Base-by-base conservation (phyloP, 176 grass and related monocot genomes). In the Guadua angustifolia region DNA sequence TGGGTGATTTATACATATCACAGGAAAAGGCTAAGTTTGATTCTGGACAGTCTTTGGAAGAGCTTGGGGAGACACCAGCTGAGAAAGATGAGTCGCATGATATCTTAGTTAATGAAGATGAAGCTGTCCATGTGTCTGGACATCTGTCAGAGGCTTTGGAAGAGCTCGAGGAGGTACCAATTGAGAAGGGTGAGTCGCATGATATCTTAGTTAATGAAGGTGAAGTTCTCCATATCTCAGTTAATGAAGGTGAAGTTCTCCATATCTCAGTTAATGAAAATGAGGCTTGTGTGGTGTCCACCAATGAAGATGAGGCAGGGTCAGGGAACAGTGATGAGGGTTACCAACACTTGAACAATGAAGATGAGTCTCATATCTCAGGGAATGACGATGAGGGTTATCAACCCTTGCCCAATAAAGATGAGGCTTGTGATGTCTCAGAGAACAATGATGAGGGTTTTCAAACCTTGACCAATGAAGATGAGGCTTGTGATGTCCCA, bases 1-100 rank as follows among this genome's bases (percentile, higher is more conserved):
- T 99, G 62, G 77, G 71, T 83, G 88, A 88, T 86, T 50, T 99
- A 29, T 90, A 87, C 90, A 67, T 85, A 52, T 78, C 88, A 9
- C 76, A 82, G 62, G 57, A 85, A 61, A 92, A 90, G 50, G 75
- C 82, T 45, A 78, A 68, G 36, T 85, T 83, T 70, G 59, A 78
- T 88, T 83, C 81, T 87, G 73, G 69, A 63, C 18, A 73, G 56
- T 50, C 33, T 40, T 53, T 53, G 60, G 61, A 77, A 71, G 74
- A 82, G 16, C 59, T 58, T 78, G 51, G 1, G 51, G 82, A 92
- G 63, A 82, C 79, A 5, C 21, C 47, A 36, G 4, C 61, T 67
- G 32, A 47, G 71, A 84, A 85, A 40, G 82, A 86, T 29, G 82
- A 35, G 33, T 74, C 75, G 0, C 51, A 75, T 74, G 40, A 79